Evolutionary conservation across 305 asterid species (phyloP).

Genomic region (Nicotiana rustica): DNA sequence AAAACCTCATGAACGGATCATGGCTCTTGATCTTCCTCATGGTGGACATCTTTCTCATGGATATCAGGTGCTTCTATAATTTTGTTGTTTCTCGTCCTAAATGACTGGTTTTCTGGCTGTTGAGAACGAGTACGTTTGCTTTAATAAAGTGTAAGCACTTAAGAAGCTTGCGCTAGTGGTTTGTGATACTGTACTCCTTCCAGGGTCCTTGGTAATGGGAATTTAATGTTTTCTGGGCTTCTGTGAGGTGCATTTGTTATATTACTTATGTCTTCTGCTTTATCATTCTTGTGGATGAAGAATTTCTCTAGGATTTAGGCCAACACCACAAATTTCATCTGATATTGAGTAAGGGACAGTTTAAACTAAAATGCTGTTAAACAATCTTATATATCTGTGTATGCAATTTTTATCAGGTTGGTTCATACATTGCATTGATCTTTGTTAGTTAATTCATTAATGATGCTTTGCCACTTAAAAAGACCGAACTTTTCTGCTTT

Average conservation of each 20-base stretch:
- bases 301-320: neutral
- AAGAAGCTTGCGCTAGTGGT: neutral
- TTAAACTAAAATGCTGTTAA: conserved; percentile 3
- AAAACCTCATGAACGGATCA: conserved; percentile 50
- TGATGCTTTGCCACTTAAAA: neutral
- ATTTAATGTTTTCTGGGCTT: neutral
- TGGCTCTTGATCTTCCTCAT: conserved; percentile 53
- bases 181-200: neutral
- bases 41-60: conserved; percentile 54
- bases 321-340: neutral
- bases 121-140: neutral
- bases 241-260: conserved; percentile 22
- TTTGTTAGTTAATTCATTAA: conserved; percentile 6
- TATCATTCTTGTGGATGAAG: conserved; percentile 22
- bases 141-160: neutral
- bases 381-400: neutral
- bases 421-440: neutral
- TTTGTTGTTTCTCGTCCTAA: conserved; percentile 4
- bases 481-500: conserved; percentile 7
- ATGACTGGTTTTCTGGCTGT: neutral
- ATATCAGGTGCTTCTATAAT: conserved; percentile 30
- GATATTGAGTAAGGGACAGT: neutral
- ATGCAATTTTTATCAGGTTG: conserved; percentile 14
- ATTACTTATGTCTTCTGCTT: neutral
- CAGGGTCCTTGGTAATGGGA: neutral